Evolutionary conservation across 495 filamentous ascomycete genomes (phyloP).

Genomic region (Aspergillus leporis): DNA sequence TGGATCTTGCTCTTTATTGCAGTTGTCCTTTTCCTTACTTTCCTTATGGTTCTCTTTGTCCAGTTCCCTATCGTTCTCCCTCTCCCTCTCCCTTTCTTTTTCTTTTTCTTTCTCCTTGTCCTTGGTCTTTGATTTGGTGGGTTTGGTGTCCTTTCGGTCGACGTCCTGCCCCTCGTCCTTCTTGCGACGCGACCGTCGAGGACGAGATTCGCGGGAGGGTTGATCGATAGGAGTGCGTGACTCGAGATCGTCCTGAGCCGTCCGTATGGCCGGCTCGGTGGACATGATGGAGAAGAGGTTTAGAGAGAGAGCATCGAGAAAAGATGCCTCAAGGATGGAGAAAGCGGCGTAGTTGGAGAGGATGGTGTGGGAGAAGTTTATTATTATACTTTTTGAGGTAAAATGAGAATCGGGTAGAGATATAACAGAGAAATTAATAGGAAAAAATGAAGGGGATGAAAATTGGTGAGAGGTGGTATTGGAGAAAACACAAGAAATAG

Average conservation of each 20-base stretch:
- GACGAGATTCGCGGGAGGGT: conserved; percentile 19
- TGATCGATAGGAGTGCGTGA: conserved; percentile 16
- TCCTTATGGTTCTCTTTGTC: conserved; percentile 18
- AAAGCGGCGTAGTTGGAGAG: neutral
- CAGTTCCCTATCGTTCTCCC: conserved; percentile 25
- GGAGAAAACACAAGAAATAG: conserved; percentile 9
- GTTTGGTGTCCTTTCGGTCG: conserved; percentile 24
- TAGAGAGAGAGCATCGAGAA: conserved; percentile 8
- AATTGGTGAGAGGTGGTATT: conserved; percentile 19
- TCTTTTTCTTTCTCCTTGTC: conserved; percentile 33
- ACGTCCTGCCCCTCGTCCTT: conserved; percentile 39
- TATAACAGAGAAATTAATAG: conserved; percentile 20
- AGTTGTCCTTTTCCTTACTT: conserved; percentile 19
- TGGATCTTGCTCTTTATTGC: conserved; percentile 26
- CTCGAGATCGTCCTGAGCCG: conserved; percentile 26
- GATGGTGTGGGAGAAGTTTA: conserved; percentile 18
- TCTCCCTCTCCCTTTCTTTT: conserved; percentile 31
- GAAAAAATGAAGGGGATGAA: conserved; percentile 40
- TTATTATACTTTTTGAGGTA: conserved; percentile 5
- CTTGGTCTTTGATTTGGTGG: conserved; percentile 24
- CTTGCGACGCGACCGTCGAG: conserved; percentile 50
- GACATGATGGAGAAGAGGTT: conserved; percentile 25
- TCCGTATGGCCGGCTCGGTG: conserved; percentile 23
- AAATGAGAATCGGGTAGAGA: conserved; percentile 23
- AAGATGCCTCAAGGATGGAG: conserved; percentile 1